These are phyloP conservation scores for Solanum commersonii DNA, from an alignment of 257 asterid species.

Conservation along the genomic window DNA sequence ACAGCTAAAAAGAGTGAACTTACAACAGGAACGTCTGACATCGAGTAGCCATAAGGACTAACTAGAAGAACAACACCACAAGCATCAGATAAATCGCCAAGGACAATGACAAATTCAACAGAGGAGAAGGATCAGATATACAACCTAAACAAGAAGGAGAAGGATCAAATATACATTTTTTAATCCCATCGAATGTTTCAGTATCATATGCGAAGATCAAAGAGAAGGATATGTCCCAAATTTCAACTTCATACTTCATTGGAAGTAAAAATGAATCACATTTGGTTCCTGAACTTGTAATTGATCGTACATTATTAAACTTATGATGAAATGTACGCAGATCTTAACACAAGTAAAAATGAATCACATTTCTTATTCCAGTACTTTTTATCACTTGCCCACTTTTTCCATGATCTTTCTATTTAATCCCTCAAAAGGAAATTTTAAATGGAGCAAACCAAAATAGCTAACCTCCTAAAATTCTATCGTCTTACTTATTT, in stretches of 20 bases:
- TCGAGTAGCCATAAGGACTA: slow-evolving; percentile 89
- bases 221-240: too few relatives aligned
- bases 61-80: slow-evolving; percentile 75
- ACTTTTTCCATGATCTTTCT: not conserved
- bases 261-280: not conserved
- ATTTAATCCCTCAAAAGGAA: not conserved
- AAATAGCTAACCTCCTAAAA: not conserved
- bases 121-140: slow-evolving; percentile 14
- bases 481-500: not conserved
- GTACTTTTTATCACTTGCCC: too few relatives aligned
- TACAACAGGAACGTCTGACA: slow-evolving; percentile 84
- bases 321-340: too few relatives aligned
- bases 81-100: slow-evolving; percentile 64
- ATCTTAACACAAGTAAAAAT: too few relatives aligned
- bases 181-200: too few relatives aligned
- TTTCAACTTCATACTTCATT: too few relatives aligned
- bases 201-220: too few relatives aligned
- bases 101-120: slow-evolving; percentile 34
- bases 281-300: not conserved
- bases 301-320: not conserved
- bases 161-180: too few relatives aligned
- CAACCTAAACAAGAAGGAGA: slow-evolving; percentile 4
- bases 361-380: too few relatives aligned
- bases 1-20: slow-evolving; percentile 22
- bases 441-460: not conserved